Evolutionary conservation across 768 basidiomycete species (phyloP).

Genomic region (Naematelia encephala): DNA sequence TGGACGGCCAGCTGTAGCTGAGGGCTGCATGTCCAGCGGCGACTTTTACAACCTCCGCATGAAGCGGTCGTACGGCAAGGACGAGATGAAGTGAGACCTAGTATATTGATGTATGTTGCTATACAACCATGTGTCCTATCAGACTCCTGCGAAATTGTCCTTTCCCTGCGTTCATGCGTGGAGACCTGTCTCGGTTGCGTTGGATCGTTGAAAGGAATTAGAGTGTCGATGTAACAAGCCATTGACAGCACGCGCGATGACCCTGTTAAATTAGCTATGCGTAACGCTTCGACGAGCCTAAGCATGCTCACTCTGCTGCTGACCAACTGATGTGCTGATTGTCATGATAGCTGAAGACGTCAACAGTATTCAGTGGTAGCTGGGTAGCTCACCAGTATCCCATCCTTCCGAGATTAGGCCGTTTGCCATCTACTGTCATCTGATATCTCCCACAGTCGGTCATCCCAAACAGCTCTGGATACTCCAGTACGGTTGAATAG

Average conservation of each 20-base stretch:
- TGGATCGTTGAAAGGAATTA: neutral
- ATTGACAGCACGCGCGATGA: constrained; percentile 1
- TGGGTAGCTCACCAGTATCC: constrained; percentile 2
- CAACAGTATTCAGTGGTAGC: neutral
- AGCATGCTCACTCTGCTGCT: neutral
- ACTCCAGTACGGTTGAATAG: neutral
- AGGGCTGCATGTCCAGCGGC: constrained; percentile 9
- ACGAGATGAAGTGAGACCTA: neutral
- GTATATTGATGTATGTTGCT: neutral
- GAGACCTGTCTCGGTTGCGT: neutral
- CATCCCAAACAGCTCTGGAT: constrained; percentile 10
- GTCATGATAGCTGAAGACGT: neutral
- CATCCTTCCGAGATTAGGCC: constrained; percentile 1
- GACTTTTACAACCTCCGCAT: constrained; percentile 7
- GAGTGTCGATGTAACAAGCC: constrained; percentile 6
- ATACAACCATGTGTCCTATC: neutral
- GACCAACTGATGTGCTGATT: constrained; percentile 6
- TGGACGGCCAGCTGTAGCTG: constrained; percentile 2
- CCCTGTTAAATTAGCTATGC: neutral
- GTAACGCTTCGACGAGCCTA: neutral
- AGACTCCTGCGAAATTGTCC: neutral
- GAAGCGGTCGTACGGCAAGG: constrained; percentile 2
- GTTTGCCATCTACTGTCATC: neutral
- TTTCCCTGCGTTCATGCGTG: neutral
- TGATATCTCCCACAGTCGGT: constrained; percentile 5